Conservation (phyloP, 2,329 filamentous ascomycete species). For the Penicillium sp. region DNA sequence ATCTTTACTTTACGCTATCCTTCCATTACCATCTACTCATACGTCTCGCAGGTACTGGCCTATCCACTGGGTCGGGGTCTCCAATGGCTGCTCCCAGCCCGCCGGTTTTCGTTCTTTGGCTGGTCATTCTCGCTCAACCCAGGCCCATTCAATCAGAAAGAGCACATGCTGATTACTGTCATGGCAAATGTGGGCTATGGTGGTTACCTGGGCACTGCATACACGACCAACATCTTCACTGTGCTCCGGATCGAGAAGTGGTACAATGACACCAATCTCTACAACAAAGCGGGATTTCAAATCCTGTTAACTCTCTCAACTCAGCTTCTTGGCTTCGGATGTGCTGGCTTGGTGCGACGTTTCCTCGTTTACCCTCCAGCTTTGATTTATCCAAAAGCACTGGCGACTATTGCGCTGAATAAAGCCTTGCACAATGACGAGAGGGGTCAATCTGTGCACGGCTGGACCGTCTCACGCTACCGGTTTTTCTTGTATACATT, state of each 20-base stretch:
- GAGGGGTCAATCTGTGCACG: neutral
- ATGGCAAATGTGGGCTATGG: conserved; percentile 47
- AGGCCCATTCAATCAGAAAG: conserved; percentile 45
- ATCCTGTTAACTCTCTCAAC: conserved; percentile 36
- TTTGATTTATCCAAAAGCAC: conserved; percentile 21
- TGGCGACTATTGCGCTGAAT: conserved; percentile 10
- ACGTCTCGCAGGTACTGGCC: conserved; percentile 43
- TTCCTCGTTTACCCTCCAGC: conserved; percentile 36
- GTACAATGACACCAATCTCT: conserved; percentile 4
- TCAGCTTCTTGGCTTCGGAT: conserved; percentile 37
- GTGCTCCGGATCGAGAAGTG: conserved; percentile 9
- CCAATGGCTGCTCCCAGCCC: conserved; percentile 38
- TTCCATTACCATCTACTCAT: conserved; percentile 40
- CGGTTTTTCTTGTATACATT: conserved; percentile 44
- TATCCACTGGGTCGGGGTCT: conserved; percentile 40
- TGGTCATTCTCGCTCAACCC: conserved; percentile 34
- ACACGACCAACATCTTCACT: conserved; percentile 8
- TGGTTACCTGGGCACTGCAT: conserved; percentile 3
- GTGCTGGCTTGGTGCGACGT: conserved; percentile 33
- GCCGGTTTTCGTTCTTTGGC: conserved; percentile 19
- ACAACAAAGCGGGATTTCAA: conserved; percentile 28
- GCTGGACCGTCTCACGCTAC: conserved; percentile 11
- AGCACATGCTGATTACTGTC: conserved; percentile 44
- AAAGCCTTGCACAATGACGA: conserved; percentile 6
- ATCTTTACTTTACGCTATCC: conserved; percentile 46